Percentiles rank a stretch among this genome's conserved stretches.
Conservation (phyloP, 2,329 filamentous ascomycete genomes). For the Colletotrichum sp. region DNA sequence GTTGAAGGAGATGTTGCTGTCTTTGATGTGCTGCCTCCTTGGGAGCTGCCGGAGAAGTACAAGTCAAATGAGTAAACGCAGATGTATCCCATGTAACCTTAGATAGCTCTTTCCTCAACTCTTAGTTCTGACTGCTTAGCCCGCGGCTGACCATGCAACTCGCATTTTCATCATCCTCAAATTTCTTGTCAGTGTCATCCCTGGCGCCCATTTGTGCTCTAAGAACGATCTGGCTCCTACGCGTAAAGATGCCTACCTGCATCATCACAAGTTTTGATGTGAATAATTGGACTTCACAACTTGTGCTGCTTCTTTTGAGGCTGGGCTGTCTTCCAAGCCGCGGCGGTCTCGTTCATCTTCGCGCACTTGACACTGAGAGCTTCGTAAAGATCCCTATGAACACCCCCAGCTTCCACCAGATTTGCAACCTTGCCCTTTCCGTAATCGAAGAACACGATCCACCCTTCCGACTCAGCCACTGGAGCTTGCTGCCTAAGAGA, state of each 20-base stretch:
- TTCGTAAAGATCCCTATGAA: neutral
- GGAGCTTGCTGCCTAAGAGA: neutral
- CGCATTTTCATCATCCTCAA: no score
- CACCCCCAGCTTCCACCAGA: neutral
- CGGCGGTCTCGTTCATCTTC: neutral
- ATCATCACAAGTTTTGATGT: no score
- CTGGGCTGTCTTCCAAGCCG: neutral
- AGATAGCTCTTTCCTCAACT: neutral
- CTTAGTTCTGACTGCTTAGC: neutral
- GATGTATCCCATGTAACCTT: fast-evolving
- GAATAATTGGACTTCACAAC: neutral
- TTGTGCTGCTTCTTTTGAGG: neutral
- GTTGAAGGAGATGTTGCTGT: neutral
- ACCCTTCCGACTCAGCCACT: neutral
- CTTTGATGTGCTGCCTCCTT: neutral
- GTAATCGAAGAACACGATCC: neutral
- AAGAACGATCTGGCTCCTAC: no score
- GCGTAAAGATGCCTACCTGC: no score
- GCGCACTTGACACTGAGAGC: neutral
- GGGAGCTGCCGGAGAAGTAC: neutral
- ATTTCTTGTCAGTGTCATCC: no score
- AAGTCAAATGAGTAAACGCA: neutral
- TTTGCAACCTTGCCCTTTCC: neutral
- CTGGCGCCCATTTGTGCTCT: no score
- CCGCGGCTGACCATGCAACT: neutral